A percentile compares a stretch with the other conserved stretches of the same genome.
These are phyloP conservation scores for Pichia sp. DNA, from an alignment of 1,139 yeast species.

Conservation along the genomic window DNA sequence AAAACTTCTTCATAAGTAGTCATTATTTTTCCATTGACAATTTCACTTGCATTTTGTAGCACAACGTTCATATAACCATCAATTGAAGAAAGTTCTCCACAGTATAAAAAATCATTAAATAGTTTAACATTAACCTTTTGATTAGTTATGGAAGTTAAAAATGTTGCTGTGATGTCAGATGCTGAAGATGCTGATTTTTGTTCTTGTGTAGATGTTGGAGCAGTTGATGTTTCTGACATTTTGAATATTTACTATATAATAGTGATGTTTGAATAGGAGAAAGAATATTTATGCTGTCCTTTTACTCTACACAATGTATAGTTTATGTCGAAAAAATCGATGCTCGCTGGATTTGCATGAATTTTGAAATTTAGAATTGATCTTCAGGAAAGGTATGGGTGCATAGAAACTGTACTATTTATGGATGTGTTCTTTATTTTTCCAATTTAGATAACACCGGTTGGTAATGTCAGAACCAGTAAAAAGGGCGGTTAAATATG, in stretches of 20 bases:
- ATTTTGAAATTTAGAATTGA: neutral
- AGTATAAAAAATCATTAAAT: slow-evolving; percentile 80
- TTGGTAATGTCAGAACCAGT: neutral
- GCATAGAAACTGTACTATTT: too few relatives aligned
- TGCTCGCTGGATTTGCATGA: neutral
- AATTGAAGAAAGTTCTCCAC: slow-evolving; percentile 69
- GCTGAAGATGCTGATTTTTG: slow-evolving; percentile 1
- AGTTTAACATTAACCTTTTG: slow-evolving; percentile 75
- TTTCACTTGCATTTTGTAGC: slow-evolving; percentile 68
- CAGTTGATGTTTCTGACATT: neutral
- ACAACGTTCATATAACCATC: slow-evolving; percentile 98
- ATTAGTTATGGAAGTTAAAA: slow-evolving; percentile 74
- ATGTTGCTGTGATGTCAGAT: slow-evolving; percentile 42
- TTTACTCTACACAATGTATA: too few relatives aligned
- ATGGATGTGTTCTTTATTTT: too few relatives aligned
- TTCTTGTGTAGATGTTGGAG: neutral
- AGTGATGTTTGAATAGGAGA: too few relatives aligned
- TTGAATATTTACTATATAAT: neutral
- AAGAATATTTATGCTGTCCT: too few relatives aligned
- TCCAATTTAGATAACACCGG: neutral
- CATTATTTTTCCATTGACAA: slow-evolving; percentile 49
- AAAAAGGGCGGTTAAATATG: slow-evolving; percentile 9
- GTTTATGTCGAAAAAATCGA: neutral
- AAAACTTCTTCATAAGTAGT: slow-evolving; percentile 70
- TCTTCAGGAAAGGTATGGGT: too few relatives aligned